phyloP scores from a whole-genome alignment of 2,329 filamentous ascomycete species.

The Daldinia sp. region DNA sequence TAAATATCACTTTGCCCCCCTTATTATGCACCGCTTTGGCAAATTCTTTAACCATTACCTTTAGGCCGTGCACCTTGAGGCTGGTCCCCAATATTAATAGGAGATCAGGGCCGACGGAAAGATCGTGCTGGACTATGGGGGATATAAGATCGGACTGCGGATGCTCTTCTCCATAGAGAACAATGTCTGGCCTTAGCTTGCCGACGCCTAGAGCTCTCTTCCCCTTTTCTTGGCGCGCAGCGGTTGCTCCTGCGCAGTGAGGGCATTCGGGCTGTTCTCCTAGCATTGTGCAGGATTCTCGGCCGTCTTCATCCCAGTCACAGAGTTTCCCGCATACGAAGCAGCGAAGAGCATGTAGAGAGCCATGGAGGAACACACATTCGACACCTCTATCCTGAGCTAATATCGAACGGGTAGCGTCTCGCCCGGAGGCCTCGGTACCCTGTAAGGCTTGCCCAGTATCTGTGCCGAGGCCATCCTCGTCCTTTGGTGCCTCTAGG shows the following conservation, averaged over 20 bases:
- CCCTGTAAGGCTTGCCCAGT: constrained; percentile 33
- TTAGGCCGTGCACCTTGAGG: constrained; percentile 74
- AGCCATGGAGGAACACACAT: constrained; percentile 76
- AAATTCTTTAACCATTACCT: constrained; percentile 75
- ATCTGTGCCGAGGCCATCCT: constrained; percentile 31
- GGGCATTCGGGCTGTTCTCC: constrained; percentile 74
- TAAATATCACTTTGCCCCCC: constrained; percentile 74
- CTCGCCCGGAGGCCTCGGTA: constrained; percentile 29
- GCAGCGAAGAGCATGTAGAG: constrained; percentile 70
- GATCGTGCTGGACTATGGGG: constrained; percentile 72
- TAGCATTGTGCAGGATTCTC: constrained; percentile 64
- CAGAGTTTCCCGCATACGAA: constrained; percentile 66
- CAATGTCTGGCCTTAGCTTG: constrained; percentile 74
- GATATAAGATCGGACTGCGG: constrained; percentile 73
- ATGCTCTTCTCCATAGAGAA: constrained; percentile 78
- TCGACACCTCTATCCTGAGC: constrained; percentile 59
- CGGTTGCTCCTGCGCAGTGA: constrained; percentile 68
- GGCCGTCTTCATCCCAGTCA: constrained; percentile 66
- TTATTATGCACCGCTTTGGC: constrained; percentile 74
- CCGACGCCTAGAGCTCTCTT: constrained; percentile 73
- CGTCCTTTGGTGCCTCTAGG: constrained; percentile 30
- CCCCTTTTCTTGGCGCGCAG: constrained; percentile 68
- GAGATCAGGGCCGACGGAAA: constrained; percentile 70
- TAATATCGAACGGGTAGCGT: constrained; percentile 31
- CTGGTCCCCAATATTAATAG: constrained; percentile 76